phyloP scores from a whole-genome alignment of 805 yeast species.

The Nakazawaea wyomingensis region DNA sequence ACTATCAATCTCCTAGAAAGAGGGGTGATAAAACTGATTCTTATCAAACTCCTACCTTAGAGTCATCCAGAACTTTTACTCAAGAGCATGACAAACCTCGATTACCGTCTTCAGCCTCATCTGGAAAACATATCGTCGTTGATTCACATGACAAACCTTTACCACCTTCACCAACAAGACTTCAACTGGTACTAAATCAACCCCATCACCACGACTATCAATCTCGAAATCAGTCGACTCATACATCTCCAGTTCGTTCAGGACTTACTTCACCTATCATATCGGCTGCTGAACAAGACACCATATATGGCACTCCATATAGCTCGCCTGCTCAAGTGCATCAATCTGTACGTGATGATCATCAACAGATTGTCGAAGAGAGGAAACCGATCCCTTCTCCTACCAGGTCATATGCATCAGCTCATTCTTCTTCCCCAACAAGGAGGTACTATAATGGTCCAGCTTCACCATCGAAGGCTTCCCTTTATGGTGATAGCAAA shows the following conservation, averaged over 20 bases:
- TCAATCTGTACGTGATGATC: not conserved
- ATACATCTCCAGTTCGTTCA: not conserved
- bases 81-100: no score
- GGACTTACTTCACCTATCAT: not conserved
- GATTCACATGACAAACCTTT: constrained; percentile 2
- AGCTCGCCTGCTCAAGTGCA: not conserved
- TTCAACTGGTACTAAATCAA: not conserved
- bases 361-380: not conserved
- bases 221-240: not conserved
- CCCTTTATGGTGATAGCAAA: constrained; percentile 7
- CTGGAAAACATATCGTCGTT: not conserved
- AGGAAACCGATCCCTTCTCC: constrained; percentile 3
- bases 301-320: not conserved
- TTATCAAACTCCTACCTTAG: constrained; percentile 4
- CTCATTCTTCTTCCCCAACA: constrained; percentile 4
- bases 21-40: no score
- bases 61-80: no score
- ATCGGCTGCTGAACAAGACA: not conserved
- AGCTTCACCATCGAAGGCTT: constrained; percentile 2
- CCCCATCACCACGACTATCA: not conserved
- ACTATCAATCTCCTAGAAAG: no score
- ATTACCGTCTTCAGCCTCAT: not conserved
- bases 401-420: constrained; percentile 1
- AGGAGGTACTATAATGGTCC: constrained; percentile 6
- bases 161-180: constrained; percentile 7